phyloP scores from a whole-genome alignment of 2,329 filamentous ascomycete species.

The Cladophialophora chaetospira region DNA sequence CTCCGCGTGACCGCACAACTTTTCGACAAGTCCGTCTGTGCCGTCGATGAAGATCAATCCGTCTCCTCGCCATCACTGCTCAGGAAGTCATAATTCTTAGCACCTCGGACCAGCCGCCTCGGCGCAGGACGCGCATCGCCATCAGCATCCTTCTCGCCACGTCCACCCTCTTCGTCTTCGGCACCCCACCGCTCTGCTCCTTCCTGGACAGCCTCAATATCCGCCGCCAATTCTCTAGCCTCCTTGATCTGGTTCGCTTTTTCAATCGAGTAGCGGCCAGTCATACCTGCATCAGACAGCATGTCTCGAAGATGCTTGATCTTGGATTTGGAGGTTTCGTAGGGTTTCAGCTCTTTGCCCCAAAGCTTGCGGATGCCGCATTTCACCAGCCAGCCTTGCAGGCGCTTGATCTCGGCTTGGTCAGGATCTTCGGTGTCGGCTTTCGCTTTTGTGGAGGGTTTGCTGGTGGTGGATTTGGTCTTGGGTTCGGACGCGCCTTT shows the following conservation, averaged over 20 bases:
- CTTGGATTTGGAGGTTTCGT: constrained; percentile 73
- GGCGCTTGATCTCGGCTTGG: constrained; percentile 79
- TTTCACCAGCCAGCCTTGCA: constrained; percentile 83
- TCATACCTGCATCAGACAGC: constrained; percentile 83
- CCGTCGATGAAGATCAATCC: constrained; percentile 36
- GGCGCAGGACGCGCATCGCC: constrained; percentile 39
- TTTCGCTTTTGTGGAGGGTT: constrained; percentile 43
- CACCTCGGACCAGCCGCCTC: constrained; percentile 47
- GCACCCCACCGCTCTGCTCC: constrained; percentile 77
- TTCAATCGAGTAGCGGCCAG: constrained; percentile 80
- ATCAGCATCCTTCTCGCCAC: constrained; percentile 33
- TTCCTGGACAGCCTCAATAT: constrained; percentile 81
- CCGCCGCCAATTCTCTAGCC: constrained; percentile 76
- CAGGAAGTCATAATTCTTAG: constrained; percentile 59
- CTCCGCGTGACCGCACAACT: too few species aligned
- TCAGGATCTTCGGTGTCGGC: constrained; percentile 60
- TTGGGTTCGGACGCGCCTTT: constrained; percentile 39
- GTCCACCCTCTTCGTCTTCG: constrained; percentile 45
- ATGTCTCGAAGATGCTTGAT: constrained; percentile 77
- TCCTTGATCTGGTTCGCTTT: constrained; percentile 88
- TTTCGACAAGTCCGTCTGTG: too few species aligned
- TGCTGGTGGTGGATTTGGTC: constrained; percentile 29
- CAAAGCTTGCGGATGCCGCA: constrained; percentile 93
- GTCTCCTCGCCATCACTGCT: constrained; percentile 69
- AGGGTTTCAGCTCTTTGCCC: constrained; percentile 78